Conservation (phyloP, 2,329 filamentous ascomycete genomes). For the Pyrenochaeta sp. region DNA sequence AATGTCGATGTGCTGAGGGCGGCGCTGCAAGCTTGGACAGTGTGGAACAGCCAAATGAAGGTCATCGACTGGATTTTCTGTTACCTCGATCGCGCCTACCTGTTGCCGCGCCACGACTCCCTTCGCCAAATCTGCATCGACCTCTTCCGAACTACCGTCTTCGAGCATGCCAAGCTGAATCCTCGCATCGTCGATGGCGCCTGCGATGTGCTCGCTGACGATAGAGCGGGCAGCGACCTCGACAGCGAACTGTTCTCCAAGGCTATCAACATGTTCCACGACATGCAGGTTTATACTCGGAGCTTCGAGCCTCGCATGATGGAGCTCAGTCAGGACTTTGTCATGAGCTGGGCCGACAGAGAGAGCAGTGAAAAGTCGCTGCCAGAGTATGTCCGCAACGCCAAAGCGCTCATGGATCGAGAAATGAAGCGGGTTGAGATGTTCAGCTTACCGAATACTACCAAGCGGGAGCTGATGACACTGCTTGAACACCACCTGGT, state of each 20-base stretch:
- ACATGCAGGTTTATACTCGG: constrained; percentile 80
- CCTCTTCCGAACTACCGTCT: constrained; percentile 73
- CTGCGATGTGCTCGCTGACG: constrained; percentile 76
- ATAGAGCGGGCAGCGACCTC: constrained; percentile 65
- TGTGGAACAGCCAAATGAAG: constrained; percentile 76
- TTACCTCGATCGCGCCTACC: constrained; percentile 89
- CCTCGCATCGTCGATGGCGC: constrained; percentile 70
- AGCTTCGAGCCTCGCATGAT: constrained; percentile 82
- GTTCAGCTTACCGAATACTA: constrained; percentile 83
- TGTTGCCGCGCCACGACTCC: constrained; percentile 77
- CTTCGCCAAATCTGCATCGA: constrained; percentile 82
- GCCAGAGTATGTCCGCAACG: constrained; percentile 76
- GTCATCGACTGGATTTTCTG: constrained; percentile 79
- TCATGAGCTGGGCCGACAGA: constrained; percentile 72
- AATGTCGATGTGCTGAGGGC: constrained; percentile 70
- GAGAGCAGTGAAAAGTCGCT: constrained; percentile 69
- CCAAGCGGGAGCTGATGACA: constrained; percentile 77
- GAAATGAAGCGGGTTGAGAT: constrained; percentile 81
- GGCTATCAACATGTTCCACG: constrained; percentile 81
- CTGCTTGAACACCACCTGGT: constrained; percentile 78
- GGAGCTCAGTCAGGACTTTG: constrained; percentile 70
- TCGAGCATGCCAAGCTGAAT: constrained; percentile 61
- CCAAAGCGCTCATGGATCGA: constrained; percentile 70
- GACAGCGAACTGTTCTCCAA: constrained; percentile 74
- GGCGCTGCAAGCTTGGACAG: constrained; percentile 71